Base-by-base conservation (phyloP, 2,329 filamentous ascomycete species). In the Sphaerulina musiva region DNA sequence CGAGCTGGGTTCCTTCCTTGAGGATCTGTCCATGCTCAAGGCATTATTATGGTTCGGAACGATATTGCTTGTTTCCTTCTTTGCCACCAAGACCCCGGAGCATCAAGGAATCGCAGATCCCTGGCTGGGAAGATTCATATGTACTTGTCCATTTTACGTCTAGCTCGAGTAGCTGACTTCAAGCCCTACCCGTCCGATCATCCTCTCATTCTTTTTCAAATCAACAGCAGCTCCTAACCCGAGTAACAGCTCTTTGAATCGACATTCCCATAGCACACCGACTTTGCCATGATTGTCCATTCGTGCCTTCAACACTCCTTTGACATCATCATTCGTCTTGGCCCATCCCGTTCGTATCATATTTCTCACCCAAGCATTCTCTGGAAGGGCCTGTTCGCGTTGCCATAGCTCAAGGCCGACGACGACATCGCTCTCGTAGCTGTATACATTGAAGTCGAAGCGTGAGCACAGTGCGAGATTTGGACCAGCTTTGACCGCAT, bases 371-470 rank as follows among this genome's bases (percentile, higher is more conserved):
- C 74, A 75, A 29, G 73, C 74, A 49, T 74, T 69, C 60, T 70
- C 72, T 57, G 67, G 68, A 47, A 66, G 65, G 2, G 52, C 34
- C 36, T 62, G 56, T 51, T 64, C 62, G 5, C 66, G 85, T 66
- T 88, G 84, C 63, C 93, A 98, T 42, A 97, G 76, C 74, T 98
- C 93, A 74, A 89, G 88, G 11, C 93, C 93, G 23, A 97, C 80
- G 26, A 90, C 85, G 77, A 95, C 86, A 55, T 93, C 87, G 68
- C 89, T 95, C 75, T 98, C 93, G 75, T 96, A 98, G 69, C 89
- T 95, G 73, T 96, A 97, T 47, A 96, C 87, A 66, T 98, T 98
- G 73, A 98, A 98, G 67, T 95, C 90, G 73, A 97, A 92, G 47
- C 87, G 84, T 20, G 90, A 95, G 59, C 90, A 93, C 47, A 98